These are phyloP conservation scores for Datisca glomerata DNA, from an alignment of 306 rosid species.

Conservation along the genomic window DNA sequence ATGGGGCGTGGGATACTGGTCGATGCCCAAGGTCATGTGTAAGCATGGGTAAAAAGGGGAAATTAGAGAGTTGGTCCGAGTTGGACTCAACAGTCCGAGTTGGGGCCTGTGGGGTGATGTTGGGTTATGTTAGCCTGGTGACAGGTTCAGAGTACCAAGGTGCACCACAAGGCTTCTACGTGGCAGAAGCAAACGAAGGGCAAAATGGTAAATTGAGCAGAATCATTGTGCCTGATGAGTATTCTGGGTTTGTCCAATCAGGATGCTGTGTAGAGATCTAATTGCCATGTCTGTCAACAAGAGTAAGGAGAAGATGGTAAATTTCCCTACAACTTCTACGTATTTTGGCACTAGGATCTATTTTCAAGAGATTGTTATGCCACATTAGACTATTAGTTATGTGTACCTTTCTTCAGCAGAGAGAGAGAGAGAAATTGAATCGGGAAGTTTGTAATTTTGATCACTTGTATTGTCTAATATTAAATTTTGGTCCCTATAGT, in stretches of 20 bases:
- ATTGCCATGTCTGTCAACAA: background rate
- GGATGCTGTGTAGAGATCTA: conserved; percentile 39
- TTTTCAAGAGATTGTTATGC: too few species aligned
- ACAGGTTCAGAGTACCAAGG: conserved; percentile 42
- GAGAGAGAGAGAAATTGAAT: too few species aligned
- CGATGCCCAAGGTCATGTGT: conserved; percentile 39
- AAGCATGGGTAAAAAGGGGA: conserved; percentile 28
- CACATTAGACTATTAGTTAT: too few species aligned
- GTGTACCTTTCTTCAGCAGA: too few species aligned
- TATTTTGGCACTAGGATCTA: background rate
- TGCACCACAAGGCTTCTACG: conserved; percentile 18
- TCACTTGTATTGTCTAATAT: too few species aligned
- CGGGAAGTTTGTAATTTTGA: too few species aligned
- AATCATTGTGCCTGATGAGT: conserved; percentile 22
- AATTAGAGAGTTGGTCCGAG: conserved; percentile 23
- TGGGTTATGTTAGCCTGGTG: conserved; percentile 17
- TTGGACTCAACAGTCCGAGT: conserved; percentile 14
- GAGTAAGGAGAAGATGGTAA: background rate
- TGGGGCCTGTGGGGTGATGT: conserved; percentile 20
- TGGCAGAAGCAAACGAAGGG: conserved; percentile 10
- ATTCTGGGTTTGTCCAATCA: conserved; percentile 32
- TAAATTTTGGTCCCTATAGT: too few species aligned
- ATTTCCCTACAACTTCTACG: background rate
- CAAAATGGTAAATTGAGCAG: conserved; percentile 23
- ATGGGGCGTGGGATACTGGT: conserved; percentile 25